Evolutionary conservation across 176 grass and related monocot species (phyloP), one percentile per base, ranked within the genome.

Genomic region (Melocanna baccifera): DNA sequence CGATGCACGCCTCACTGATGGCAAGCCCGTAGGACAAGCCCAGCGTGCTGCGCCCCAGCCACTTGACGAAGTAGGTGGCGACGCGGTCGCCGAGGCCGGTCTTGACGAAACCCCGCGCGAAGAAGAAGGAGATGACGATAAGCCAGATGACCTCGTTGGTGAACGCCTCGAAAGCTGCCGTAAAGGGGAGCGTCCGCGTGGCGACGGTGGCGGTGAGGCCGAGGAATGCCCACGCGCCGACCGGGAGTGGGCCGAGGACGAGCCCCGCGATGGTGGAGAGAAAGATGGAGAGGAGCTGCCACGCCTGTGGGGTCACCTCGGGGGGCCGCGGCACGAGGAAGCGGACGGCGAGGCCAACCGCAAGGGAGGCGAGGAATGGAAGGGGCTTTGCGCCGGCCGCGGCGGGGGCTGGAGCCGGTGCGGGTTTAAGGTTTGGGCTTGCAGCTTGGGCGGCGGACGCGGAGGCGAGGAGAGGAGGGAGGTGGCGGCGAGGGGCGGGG

Each of bases 111-210:
- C 94, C 94, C 57, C 94, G 86, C 26, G 94, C 94, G 85, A 97
- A 94, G 89, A 97, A 97, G 87, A 97, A 97, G 63, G 94, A 97
- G 76, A 97, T 94, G 62, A 97, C 91, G 81, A 97, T 97, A 66
- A 97, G 90, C 94, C 94, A 97, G 50, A 94, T 97, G 47, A 94
- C 93, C 86, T 96, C 91, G 39, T 93, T 92, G 34, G 86, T 88
- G 88, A 92, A 95, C 10, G 93, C 93, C 25, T 67, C 88, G 67
- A 96, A 96, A 4, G 91, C 93, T 7, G 83, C 88, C 12, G 91
- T 8, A 83, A 96, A 96, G 26, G 83, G 67, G 16, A 96, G 88
- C 36, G 93, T 96, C 51, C 85, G 74, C 22, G 91, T 96, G 45
- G 81, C 71, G 40, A 96, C 80, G 78, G 93, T 76, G 29, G 84